These are phyloP conservation scores for Solanum ossicruentum DNA, from an alignment of 257 asterid genomes.

Conservation along the genomic window DNA sequence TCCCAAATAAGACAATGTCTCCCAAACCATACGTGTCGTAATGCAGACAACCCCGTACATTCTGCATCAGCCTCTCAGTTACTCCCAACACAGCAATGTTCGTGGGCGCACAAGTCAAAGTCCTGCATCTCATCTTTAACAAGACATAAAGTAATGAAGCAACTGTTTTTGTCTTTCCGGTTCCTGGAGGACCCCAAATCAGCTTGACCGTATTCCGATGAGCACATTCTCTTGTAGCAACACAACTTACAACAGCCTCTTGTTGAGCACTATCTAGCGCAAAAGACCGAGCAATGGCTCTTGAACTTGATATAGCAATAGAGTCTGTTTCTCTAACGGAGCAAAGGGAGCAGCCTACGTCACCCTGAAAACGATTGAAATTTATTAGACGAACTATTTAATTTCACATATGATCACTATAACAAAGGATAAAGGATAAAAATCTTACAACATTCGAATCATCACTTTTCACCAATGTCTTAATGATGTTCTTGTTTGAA, in stretches of 20 bases:
- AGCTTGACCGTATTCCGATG: conserved; percentile 22
- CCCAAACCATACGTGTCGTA: conserved; percentile 31
- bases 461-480: conserved; percentile 8
- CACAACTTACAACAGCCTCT: conserved; percentile 22
- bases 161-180: conserved; percentile 40
- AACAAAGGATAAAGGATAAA: not conserved
- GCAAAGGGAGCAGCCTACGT: conserved; percentile 20
- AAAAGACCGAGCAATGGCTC: not conserved
- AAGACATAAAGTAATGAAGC: conserved; percentile 15
- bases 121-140: conserved; percentile 17
- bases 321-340: not conserved
- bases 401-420: not conserved
- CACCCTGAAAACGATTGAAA: conserved; percentile 4
- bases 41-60: not conserved
- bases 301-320: not conserved
- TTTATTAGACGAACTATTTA: not conserved
- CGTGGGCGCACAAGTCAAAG: conserved; percentile 45
- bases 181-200: conserved; percentile 52
- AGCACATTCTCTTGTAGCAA: conserved; percentile 16
- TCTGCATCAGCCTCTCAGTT: conserved; percentile 16
- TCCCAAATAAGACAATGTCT: conserved; percentile 37
- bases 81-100: conserved; percentile 32
- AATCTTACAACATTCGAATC: conserved; percentile 11
- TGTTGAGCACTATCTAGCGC: conserved; percentile 28
- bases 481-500: conserved; percentile 13